Evolutionary conservation across 139 green algal genomes (phyloP).

Genomic region (Tetraselmis striata): DNA sequence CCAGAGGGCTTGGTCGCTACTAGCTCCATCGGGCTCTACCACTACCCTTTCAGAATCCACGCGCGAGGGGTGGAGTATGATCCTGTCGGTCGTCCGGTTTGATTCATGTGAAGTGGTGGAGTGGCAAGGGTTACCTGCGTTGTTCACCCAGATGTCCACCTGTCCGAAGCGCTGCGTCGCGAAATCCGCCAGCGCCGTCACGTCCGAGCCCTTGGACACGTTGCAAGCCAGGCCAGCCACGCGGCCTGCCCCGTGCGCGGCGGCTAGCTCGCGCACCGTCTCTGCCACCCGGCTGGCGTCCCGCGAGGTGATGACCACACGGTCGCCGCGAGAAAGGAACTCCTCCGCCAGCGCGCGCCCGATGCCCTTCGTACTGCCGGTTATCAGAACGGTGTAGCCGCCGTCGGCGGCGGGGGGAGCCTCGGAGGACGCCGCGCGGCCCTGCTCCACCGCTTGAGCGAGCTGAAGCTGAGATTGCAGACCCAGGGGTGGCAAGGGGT

Average conservation of each 20-base stretch:
- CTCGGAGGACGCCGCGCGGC: too few relatives aligned
- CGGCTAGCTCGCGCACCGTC: neutral
- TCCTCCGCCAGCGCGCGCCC: neutral
- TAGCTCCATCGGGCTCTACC: too few relatives aligned
- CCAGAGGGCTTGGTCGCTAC: too few relatives aligned
- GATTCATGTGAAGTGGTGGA: neutral
- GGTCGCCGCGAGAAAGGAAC: neutral
- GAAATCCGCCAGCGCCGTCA: constrained; percentile 62
- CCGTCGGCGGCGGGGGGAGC: neutral
- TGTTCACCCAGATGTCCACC: constrained; percentile 53
- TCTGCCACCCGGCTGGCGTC: neutral
- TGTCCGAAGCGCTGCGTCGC: constrained; percentile 36
- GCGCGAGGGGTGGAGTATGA: too few relatives aligned
- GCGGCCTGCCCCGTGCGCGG: too few relatives aligned
- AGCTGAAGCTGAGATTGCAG: too few relatives aligned
- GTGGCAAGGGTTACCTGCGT: neutral
- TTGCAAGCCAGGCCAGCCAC: constrained; percentile 52
- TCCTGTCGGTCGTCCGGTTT: neutral
- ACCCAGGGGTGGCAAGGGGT: too few relatives aligned
- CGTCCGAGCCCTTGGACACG: constrained; percentile 45
- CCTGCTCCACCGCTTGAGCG: too few relatives aligned
- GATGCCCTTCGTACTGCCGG: constrained; percentile 4
- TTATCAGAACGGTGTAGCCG: neutral
- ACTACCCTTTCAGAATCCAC: too few relatives aligned
- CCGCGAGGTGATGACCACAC: constrained; percentile 1